A percentile compares a stretch with the other conserved stretches of the same genome.
Evolutionary conservation across 2,329 filamentous ascomycete genomes (phyloP).

Genomic region (Fusarium sp.): DNA sequence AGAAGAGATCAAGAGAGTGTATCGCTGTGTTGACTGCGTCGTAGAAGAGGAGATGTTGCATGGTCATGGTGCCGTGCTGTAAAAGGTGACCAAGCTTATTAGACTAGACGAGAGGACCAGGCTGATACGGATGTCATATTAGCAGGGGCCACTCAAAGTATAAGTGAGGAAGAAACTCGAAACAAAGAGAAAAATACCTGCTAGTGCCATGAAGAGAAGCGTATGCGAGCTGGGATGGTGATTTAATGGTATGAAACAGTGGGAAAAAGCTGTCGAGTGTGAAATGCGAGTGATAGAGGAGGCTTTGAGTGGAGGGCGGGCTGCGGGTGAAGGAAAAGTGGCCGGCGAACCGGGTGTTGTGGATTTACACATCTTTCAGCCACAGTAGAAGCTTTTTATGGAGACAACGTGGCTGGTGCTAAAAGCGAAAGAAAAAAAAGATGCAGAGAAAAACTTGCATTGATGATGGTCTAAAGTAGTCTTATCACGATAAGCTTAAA

Average conservation of each 20-base stretch:
- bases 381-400: constrained; percentile 5
- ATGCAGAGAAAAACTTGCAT: constrained; percentile 3
- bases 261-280: constrained; percentile 14
- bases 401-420: constrained; percentile 14
- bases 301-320: constrained; percentile 29
- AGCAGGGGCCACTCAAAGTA: constrained; percentile 4
- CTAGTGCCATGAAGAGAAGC: background rate
- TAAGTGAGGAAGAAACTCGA: background rate
- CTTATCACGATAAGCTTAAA: background rate
- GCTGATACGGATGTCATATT: constrained; percentile 25
- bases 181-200: background rate
- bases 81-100: constrained; percentile 34
- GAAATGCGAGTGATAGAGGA: constrained; percentile 34
- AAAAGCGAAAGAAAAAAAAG: background rate
- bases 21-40: background rate
- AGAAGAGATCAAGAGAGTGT: background rate
- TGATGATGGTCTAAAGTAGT: background rate
- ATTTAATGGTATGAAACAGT: background rate
- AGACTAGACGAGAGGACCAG: constrained; percentile 21
- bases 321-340: constrained; percentile 37
- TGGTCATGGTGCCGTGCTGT: constrained; percentile 3
- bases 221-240: background rate
- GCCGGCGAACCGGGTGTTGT: constrained; percentile 38
- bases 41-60: constrained; percentile 1
- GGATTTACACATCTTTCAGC: constrained; percentile 34